Conservation (phyloP, 2,329 filamentous ascomycete genomes). For the Curvularia lunata region DNA sequence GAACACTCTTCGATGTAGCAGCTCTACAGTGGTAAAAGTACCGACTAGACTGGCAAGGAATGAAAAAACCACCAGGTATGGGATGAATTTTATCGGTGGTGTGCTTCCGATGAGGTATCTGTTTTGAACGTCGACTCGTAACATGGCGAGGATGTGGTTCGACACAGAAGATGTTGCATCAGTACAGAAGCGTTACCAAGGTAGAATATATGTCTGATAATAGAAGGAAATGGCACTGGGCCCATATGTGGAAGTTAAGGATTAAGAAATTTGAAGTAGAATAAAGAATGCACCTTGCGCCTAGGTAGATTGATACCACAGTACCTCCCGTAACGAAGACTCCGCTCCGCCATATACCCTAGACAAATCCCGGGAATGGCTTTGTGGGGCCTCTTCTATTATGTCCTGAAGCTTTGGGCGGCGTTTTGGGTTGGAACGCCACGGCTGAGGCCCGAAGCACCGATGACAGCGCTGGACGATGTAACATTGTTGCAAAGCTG, state of each 20-base stretch:
- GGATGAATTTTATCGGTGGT: slow-evolving; percentile 51
- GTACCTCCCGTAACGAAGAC: not conserved
- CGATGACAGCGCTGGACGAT: not conserved
- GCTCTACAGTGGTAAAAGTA: slow-evolving; percentile 78
- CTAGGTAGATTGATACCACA: not conserved
- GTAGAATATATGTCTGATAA: too few relatives aligned
- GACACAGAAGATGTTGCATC: not conserved
- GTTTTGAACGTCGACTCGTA: slow-evolving; percentile 22
- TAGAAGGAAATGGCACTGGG: too few relatives aligned
- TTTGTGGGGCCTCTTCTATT: not conserved
- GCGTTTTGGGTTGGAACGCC: slow-evolving; percentile 13
- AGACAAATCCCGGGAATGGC: not conserved
- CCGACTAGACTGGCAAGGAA: slow-evolving; percentile 76
- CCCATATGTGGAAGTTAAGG: too few relatives aligned
- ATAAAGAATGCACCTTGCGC: too few relatives aligned
- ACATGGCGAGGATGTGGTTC: slow-evolving; percentile 3
- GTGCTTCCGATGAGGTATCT: slow-evolving; percentile 44
- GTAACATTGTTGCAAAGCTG: not conserved
- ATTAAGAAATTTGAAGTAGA: too few relatives aligned
- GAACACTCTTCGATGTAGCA: slow-evolving; percentile 78
- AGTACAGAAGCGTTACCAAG: not conserved
- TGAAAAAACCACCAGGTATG: slow-evolving; percentile 58
- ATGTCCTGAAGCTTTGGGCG: slow-evolving; percentile 7
- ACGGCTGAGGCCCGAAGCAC: slow-evolving; percentile 7
- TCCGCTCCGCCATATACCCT: slow-evolving; percentile 5